These are phyloP conservation scores for Fusarium musae DNA, from an alignment of 2,329 filamentous ascomycete species.

Conservation along the genomic window DNA sequence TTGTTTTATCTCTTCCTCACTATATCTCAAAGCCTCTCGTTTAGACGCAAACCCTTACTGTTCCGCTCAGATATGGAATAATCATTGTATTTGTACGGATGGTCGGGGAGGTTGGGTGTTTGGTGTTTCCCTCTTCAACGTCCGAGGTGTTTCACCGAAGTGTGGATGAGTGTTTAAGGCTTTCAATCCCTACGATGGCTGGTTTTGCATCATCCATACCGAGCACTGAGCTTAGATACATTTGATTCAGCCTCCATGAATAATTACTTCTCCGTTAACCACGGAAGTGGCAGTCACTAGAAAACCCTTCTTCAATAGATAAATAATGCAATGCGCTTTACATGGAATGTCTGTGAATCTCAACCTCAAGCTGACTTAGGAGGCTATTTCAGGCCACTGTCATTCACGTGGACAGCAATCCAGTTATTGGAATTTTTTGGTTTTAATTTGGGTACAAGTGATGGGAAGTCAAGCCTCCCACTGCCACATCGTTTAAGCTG, in stretches of 20 bases:
- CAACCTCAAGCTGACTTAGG: neutral
- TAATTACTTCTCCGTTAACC: neutral
- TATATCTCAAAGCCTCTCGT: conserved; percentile 10
- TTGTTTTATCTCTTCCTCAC: conserved; percentile 13
- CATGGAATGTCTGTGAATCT: neutral
- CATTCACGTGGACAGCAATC: neutral
- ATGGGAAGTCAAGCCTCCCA: conserved; percentile 21
- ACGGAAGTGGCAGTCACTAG: neutral
- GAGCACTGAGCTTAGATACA: conserved; percentile 12
- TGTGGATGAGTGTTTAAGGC: neutral
- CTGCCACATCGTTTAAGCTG: conserved; percentile 13
- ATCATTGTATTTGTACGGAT: conserved; percentile 29
- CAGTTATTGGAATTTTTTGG: conserved; percentile 24
- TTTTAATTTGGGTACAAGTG: conserved; percentile 25
- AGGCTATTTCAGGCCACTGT: too few relatives aligned
- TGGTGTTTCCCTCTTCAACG: conserved; percentile 14
- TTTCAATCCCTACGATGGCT: neutral
- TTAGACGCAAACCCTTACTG: conserved; percentile 11
- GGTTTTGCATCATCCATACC: neutral
- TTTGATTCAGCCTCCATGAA: neutral
- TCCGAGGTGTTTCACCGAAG: conserved; percentile 3
- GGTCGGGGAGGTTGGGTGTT: conserved; percentile 2
- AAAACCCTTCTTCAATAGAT: conserved; percentile 16
- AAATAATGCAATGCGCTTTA: conserved; percentile 1
- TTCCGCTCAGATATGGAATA: conserved; percentile 16